Evolutionary conservation across 75 land plant species (phyloP), one percentile per base, ranked within the genome.

Genomic region (Isoetes taiwanensis): DNA sequence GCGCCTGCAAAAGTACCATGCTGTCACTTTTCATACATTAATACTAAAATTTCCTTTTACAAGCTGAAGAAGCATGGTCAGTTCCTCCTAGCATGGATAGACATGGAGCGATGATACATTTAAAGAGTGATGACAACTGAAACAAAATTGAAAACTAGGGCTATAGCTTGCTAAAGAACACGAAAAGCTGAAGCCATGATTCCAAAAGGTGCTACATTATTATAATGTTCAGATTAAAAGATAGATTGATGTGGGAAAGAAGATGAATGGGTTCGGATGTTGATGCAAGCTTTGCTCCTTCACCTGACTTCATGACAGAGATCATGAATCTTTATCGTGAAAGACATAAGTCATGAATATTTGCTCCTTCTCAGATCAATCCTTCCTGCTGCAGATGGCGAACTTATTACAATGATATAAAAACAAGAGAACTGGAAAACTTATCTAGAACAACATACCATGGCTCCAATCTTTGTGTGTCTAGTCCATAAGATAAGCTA

Each of bases 231-330:
- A n/a, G n/a, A n/a, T n/a, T n/a, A n/a, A n/a, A n/a, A n/a, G n/a
- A n/a, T n/a, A n/a, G n/a, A n/a, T n/a, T n/a, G n/a, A n/a, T n/a
- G n/a, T n/a, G n/a, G n/a, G n/a, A n/a, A n/a, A n/a, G n/a, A n/a
- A n/a, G n/a, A n/a, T n/a, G n/a, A n/a, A n/a, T n/a, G n/a, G n/a
- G n/a, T n/a, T n/a, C n/a, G n/a, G n/a, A n/a, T n/a, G n/a, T n/a
- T n/a, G n/a, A n/a, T 21, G 23, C 30, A 26, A 3, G 6, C 16
- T 27, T 75, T 40, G n/a, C n/a, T 80, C 83, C 98, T 95, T 71
- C 81, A 93, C 24, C 89, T 88, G 64, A 93, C 72, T 1, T 95
- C 98, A 56, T 83, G 32, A 40, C 83, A 65, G 61, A 85, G 87
- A 50, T 93, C 98, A 34, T 60, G 79, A 16, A 81, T 59, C 67